Percentiles rank a stretch among this genome's conserved stretches.
These are phyloP conservation scores for Symbiodinium pilosum DNA, from an alignment of 73 alveolate genomes.

Conservation along the genomic window DNA sequence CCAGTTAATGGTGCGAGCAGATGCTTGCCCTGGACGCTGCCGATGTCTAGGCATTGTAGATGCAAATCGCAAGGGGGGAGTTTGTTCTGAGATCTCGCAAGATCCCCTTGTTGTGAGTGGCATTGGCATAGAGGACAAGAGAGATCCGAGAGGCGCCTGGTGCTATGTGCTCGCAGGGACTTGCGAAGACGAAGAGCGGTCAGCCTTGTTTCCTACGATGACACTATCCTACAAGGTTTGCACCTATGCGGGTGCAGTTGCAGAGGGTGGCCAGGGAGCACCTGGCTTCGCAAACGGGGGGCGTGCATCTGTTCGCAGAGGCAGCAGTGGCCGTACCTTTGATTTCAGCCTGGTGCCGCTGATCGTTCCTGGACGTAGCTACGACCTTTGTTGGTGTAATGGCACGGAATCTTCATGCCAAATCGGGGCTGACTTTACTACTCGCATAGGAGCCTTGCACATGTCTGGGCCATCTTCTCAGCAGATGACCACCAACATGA, in stretches of 20 bases:
- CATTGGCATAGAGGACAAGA: slow-evolving; percentile 44
- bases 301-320: background rate
- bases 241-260: background rate
- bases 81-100: slow-evolving; percentile 40
- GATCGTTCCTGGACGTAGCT: slow-evolving; percentile 45
- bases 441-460: slow-evolving; percentile 45
- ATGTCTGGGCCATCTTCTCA: slow-evolving; percentile 54
- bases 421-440: slow-evolving; percentile 12
- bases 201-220: background rate
- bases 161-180: slow-evolving; percentile 9
- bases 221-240: slow-evolving; percentile 44
- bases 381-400: slow-evolving; percentile 92
- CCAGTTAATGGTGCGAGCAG: slow-evolving; percentile 37
- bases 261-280: background rate
- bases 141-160: slow-evolving; percentile 60
- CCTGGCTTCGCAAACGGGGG: slow-evolving; percentile 17
- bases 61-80: slow-evolving; percentile 36
- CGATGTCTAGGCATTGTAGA: slow-evolving; percentile 52
- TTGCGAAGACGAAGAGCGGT: slow-evolving; percentile 27
- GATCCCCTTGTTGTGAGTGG: slow-evolving; percentile 33
- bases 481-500: slow-evolving; percentile 14
- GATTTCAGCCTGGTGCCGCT: slow-evolving; percentile 15
- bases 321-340: slow-evolving; percentile 40
- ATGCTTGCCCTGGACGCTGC: slow-evolving; percentile 53
- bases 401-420: slow-evolving; percentile 72